Evolutionary conservation across 768 basidiomycete species (phyloP).

Genomic region (Candolleomyces efflorescens): DNA sequence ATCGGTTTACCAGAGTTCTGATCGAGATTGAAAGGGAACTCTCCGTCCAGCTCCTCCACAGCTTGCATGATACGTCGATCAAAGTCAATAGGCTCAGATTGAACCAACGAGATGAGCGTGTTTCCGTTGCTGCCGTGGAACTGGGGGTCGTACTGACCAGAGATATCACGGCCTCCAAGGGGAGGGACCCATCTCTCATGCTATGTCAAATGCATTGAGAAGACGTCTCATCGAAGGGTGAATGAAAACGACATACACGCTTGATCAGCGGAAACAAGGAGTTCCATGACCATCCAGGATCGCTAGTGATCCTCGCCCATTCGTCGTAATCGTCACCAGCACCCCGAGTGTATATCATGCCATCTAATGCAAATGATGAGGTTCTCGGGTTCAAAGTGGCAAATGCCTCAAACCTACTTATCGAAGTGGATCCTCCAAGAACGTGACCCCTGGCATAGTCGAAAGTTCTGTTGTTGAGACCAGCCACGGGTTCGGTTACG

Average conservation of each 20-base stretch:
- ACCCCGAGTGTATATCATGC: constrained; percentile 30
- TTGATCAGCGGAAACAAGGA: constrained; percentile 23
- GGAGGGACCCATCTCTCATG: constrained; percentile 31
- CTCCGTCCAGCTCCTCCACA: constrained; percentile 19
- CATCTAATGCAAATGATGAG: constrained; percentile 16
- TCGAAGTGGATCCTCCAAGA: constrained; percentile 23
- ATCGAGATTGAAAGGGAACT: constrained; percentile 26
- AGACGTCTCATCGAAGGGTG: not conserved
- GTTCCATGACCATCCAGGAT: constrained; percentile 32
- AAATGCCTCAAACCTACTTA: constrained; percentile 16
- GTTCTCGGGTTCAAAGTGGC: too few species aligned
- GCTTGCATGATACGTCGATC: constrained; percentile 27
- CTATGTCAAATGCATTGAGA: constrained; percentile 14
- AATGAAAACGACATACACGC: constrained; percentile 16
- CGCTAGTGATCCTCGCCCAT: constrained; percentile 22
- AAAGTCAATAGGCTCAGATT: constrained; percentile 21
- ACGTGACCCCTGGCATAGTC: constrained; percentile 21
- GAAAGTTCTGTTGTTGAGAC: constrained; percentile 17
- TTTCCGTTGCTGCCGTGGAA: constrained; percentile 31
- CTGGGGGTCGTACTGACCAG: constrained; percentile 29
- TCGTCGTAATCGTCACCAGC: constrained; percentile 24
- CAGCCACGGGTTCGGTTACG: constrained; percentile 20
- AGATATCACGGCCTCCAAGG: constrained; percentile 31
- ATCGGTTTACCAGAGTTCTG: constrained; percentile 24
- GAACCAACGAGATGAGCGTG: constrained; percentile 26